phyloP scores from a whole-genome alignment of 163 green algal species.

The Scenedesmus sp. region DNA sequence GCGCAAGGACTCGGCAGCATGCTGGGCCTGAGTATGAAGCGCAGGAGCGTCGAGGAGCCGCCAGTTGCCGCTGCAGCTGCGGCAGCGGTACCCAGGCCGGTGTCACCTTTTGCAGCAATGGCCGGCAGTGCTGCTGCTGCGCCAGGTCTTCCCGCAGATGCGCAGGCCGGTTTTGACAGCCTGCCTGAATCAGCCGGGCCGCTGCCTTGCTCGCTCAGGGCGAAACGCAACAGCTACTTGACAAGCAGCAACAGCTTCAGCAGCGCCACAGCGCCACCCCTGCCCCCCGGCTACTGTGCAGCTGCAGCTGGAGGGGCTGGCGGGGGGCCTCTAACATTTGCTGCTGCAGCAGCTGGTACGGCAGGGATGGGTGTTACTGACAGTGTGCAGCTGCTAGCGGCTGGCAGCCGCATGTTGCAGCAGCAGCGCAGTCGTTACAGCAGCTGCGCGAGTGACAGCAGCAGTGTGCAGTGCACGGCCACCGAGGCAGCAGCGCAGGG shows the following conservation, averaged over 20 bases:
- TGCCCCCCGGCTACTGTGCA: neutral
- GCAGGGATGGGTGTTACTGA: neutral
- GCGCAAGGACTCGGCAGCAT: neutral
- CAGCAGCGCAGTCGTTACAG: neutral
- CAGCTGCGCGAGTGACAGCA: neutral
- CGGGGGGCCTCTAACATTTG: neutral
- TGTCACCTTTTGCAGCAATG: neutral
- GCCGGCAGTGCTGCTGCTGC: neutral
- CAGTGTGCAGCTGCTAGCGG: neutral
- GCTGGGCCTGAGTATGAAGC: neutral
- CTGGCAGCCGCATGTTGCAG: neutral
- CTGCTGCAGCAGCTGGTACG: neutral
- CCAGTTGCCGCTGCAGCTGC: neutral
- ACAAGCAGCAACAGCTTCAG: conserved; percentile 19
- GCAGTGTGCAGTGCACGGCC: neutral
- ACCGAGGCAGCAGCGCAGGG: neutral
- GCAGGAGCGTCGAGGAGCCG: neutral
- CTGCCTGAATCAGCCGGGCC: neutral
- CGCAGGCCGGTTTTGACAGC: neutral
- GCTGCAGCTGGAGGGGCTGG: neutral
- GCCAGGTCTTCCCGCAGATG: neutral
- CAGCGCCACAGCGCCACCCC: neutral
- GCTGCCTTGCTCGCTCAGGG: neutral
- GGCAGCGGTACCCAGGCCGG: neutral
- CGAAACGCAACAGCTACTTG: neutral